Evolutionary conservation across 2,329 filamentous ascomycete species (phyloP).

Genomic region (Scleromitrula shiraiana): DNA sequence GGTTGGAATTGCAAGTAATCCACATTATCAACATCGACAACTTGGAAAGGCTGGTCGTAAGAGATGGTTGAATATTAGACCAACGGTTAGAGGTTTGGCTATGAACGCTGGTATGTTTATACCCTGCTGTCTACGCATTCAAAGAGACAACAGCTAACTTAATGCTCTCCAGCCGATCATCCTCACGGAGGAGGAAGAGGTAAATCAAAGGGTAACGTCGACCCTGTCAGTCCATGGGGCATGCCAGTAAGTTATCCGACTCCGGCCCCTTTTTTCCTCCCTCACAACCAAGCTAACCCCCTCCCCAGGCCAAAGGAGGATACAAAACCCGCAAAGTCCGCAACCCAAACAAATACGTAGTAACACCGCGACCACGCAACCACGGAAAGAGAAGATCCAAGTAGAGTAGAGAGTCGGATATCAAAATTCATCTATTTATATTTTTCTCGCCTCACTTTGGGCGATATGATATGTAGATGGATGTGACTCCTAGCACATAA

Average conservation of each 20-base stretch:
- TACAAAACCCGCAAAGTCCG: slow-evolving; percentile 87
- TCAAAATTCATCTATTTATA: no score
- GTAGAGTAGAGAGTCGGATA: slow-evolving; percentile 32
- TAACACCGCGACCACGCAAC: slow-evolving; percentile 75
- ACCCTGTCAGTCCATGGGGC: slow-evolving; percentile 95
- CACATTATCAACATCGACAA: slow-evolving; percentile 80
- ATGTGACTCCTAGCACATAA: no score
- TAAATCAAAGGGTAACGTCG: slow-evolving; percentile 97
- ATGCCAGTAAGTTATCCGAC: slow-evolving; percentile 65
- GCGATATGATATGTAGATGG: no score
- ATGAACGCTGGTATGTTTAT: slow-evolving; percentile 80
- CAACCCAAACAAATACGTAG: slow-evolving; percentile 88
- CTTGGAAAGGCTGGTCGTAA: slow-evolving; percentile 92
- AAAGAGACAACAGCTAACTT: slow-evolving; percentile 16
- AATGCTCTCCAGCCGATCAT: slow-evolving; percentile 60
- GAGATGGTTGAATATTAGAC: slow-evolving; percentile 88
- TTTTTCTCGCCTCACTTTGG: no score
- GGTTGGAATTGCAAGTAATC: slow-evolving; percentile 89
- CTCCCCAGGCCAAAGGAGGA: slow-evolving; percentile 61
- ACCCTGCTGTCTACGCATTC: slow-evolving; percentile 10
- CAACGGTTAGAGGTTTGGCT: slow-evolving; percentile 91
- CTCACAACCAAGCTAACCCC: slow-evolving; percentile 8
- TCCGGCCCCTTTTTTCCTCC: slow-evolving; percentile 1
- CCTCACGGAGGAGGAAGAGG: slow-evolving; percentile 98
- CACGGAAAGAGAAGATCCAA: slow-evolving; percentile 79